Evolutionary conservation across 441 rosid species (phyloP).

Genomic region (Eruca vesicaria): DNA sequence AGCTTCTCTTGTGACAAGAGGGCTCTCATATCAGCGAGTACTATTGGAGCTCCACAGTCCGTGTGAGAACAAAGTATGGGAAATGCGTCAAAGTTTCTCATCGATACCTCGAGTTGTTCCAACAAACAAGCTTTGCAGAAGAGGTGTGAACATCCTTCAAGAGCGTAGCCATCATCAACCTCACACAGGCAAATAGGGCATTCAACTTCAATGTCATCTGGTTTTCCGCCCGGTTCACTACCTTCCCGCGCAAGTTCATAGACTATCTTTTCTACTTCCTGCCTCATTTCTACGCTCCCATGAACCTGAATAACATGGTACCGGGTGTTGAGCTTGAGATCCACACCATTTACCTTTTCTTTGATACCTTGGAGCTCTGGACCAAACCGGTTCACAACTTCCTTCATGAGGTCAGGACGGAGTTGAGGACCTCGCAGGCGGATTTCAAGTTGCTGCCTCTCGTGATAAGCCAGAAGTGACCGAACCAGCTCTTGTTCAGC

Average conservation of each 20-base stretch:
- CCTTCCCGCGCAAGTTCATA: slow-evolving; percentile 43
- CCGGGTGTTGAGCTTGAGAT: slow-evolving; percentile 48
- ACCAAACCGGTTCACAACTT: slow-evolving; percentile 64
- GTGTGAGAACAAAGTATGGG: slow-evolving; percentile 58
- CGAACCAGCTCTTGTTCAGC: slow-evolving; percentile 54
- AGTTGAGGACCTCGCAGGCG: slow-evolving; percentile 50
- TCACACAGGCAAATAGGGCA: slow-evolving; percentile 71
- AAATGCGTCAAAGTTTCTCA: slow-evolving; percentile 63
- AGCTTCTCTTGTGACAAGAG: slow-evolving; percentile 62
- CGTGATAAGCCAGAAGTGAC: slow-evolving; percentile 50
- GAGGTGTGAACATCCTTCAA: slow-evolving; percentile 59
- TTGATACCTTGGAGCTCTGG: slow-evolving; percentile 67
- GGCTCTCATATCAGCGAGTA: slow-evolving; percentile 58
- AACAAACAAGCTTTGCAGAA: slow-evolving; percentile 65
- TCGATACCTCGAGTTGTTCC: slow-evolving; percentile 80
- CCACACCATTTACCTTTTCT: slow-evolving; percentile 54
- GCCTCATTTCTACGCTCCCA: slow-evolving; percentile 56
- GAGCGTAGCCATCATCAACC: slow-evolving; percentile 57
- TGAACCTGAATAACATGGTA: slow-evolving; percentile 50
- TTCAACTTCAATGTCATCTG: slow-evolving; percentile 34
- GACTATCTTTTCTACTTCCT: slow-evolving; percentile 50
- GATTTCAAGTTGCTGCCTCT: slow-evolving; percentile 63
- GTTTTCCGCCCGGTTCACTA: slow-evolving; percentile 15
- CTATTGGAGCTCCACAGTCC: slow-evolving; percentile 53
- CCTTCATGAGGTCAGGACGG: slow-evolving; percentile 72